phyloP scores from a whole-genome alignment of 441 rosid genomes.

The Arabidopsis lyrata region DNA sequence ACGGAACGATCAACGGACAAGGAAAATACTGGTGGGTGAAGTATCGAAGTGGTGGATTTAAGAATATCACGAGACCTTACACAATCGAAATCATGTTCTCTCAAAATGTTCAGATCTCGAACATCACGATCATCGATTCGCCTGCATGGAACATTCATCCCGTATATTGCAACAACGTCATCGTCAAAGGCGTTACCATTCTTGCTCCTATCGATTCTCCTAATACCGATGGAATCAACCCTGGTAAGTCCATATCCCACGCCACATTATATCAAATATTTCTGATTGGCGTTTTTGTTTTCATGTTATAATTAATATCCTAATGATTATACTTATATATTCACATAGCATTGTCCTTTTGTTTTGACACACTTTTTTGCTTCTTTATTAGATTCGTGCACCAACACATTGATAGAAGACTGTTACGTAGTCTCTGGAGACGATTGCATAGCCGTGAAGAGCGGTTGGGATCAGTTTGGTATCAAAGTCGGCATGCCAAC shows the following conservation, averaged over 20 bases:
- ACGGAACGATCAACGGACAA: conserved; percentile 86
- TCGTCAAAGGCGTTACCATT: conserved; percentile 73
- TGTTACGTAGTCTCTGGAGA: conserved; percentile 86
- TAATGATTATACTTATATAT: background rate
- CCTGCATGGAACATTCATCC: conserved; percentile 94
- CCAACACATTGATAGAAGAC: conserved; percentile 75
- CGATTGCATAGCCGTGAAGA: conserved; percentile 91
- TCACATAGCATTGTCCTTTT: background rate
- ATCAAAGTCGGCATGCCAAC: conserved; percentile 73
- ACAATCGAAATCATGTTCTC: conserved; percentile 80
- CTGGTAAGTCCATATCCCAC: conserved; percentile 44
- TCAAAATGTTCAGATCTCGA: conserved; percentile 62
- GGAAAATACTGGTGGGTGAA: conserved; percentile 83
- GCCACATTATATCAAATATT: background rate
- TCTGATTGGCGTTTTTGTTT: background rate
- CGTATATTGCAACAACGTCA: conserved; percentile 63
- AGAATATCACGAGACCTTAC: conserved; percentile 69
- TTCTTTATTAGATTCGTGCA: conserved; percentile 73
- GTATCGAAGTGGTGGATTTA: conserved; percentile 55
- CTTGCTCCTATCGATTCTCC: conserved; percentile 80
- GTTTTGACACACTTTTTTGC: background rate
- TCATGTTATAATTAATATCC: background rate
- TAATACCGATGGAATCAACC: conserved; percentile 92
- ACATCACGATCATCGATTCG: conserved; percentile 72
- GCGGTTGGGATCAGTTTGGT: conserved; percentile 94